phyloP scores from a whole-genome alignment of 768 basidiomycete species.

The Lentinula sp. region DNA sequence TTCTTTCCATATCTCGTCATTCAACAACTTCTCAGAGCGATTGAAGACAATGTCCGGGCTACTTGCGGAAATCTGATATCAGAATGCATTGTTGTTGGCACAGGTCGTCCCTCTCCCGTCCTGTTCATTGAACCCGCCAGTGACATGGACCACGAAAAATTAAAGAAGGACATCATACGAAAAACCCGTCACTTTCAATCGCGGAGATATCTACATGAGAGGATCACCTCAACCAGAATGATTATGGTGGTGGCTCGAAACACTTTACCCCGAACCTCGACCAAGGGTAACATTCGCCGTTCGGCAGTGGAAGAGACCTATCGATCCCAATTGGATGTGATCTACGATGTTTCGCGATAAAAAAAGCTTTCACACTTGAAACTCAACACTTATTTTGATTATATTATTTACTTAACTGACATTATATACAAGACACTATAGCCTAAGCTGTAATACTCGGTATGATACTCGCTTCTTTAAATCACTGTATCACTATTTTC shows the following conservation, averaged over 20 bases:
- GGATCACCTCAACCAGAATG: slow-evolving; percentile 35
- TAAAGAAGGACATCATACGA: slow-evolving; percentile 46
- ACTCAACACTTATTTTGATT: background rate
- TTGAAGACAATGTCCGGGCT: slow-evolving; percentile 49
- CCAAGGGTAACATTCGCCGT: slow-evolving; percentile 55
- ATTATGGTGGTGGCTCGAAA: slow-evolving; percentile 41
- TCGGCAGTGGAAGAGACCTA: slow-evolving; percentile 43
- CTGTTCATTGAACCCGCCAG: slow-evolving; percentile 44
- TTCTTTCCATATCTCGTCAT: slow-evolving; percentile 6
- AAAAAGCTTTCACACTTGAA: background rate
- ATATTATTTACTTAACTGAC: background rate
- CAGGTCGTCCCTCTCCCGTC: slow-evolving; percentile 48
- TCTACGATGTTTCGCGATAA: slow-evolving; percentile 24
- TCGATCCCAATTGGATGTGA: slow-evolving; percentile 31
- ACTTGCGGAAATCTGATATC: slow-evolving; percentile 42
- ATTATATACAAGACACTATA: background rate
- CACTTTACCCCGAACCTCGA: slow-evolving; percentile 47
- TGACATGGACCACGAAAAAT: slow-evolving; percentile 28
- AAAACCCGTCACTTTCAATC: slow-evolving; percentile 46
- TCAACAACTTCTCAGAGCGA: slow-evolving; percentile 30
- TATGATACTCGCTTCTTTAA: background rate
- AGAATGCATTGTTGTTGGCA: slow-evolving; percentile 52
- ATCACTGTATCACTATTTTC: background rate
- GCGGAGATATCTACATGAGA: slow-evolving; percentile 51
- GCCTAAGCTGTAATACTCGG: too few species aligned